Conservation (phyloP, 441 rosid genomes). For the Pelargonium citronellum region DNA sequence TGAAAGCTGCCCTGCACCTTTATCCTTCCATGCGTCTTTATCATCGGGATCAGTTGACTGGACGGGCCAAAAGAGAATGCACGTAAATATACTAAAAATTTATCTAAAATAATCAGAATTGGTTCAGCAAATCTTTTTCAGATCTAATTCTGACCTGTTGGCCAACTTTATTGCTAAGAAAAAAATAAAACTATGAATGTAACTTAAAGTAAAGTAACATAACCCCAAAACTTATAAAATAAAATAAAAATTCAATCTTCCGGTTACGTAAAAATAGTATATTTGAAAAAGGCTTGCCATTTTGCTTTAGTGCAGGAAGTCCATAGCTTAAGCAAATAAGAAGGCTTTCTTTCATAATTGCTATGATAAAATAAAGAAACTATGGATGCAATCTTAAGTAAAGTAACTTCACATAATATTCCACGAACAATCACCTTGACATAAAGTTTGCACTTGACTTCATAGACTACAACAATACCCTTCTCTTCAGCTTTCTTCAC, state of each 20-base stretch:
- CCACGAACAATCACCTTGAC: slow-evolving; percentile 55
- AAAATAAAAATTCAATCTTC: too few species aligned
- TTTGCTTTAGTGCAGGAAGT: not conserved
- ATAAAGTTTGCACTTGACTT: slow-evolving; percentile 93
- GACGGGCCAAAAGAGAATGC: slow-evolving; percentile 21
- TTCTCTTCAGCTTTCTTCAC: slow-evolving; percentile 78
- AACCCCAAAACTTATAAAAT: too few species aligned
- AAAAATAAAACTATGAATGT: too few species aligned
- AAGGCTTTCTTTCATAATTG: not conserved
- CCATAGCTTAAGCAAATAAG: not conserved
- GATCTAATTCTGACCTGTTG: not conserved
- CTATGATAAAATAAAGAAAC: not conserved
- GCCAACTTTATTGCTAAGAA: too few species aligned
- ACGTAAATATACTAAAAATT: not conserved
- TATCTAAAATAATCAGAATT: not conserved
- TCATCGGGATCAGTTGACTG: slow-evolving; percentile 64
- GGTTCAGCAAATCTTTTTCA: not conserved
- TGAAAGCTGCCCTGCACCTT: slow-evolving; percentile 80
- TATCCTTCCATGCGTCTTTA: slow-evolving; percentile 88
- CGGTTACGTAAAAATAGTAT: too few species aligned
- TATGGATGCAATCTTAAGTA: not conserved
- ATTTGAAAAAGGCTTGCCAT: too few species aligned
- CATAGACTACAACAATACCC: slow-evolving; percentile 74
- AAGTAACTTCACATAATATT: slow-evolving; percentile 6
- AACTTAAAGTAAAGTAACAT: too few species aligned